Evolutionary conservation across 805 yeast genomes (phyloP).

Genomic region (Wickerhamomyces xylosicus): DNA sequence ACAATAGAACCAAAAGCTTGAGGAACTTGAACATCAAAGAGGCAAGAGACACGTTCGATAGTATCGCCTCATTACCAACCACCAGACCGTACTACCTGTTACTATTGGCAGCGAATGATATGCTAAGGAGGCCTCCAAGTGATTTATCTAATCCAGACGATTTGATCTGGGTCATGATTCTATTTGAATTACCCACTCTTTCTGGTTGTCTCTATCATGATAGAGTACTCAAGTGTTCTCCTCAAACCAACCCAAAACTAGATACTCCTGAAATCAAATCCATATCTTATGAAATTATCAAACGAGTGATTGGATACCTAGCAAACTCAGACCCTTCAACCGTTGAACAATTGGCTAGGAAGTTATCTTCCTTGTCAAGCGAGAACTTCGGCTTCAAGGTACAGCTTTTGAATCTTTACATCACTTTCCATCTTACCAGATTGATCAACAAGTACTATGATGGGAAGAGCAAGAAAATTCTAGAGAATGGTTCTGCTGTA

Average conservation of each 20-base stretch:
- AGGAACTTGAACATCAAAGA: constrained; percentile 42
- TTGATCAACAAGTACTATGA: constrained; percentile 23
- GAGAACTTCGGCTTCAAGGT: constrained; percentile 41
- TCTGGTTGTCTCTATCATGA: constrained; percentile 31
- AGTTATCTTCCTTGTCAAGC: constrained; percentile 39
- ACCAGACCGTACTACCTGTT: constrained; percentile 49
- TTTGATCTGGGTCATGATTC: constrained; percentile 49
- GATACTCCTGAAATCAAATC: constrained; percentile 43
- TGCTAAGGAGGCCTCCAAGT: constrained; percentile 40
- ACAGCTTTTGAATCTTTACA: constrained; percentile 62
- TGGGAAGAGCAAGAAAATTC: background rate
- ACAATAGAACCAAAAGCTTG: constrained; percentile 1
- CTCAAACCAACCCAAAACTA: constrained; percentile 2
- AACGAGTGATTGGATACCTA: constrained; percentile 59
- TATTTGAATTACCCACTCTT: constrained; percentile 61
- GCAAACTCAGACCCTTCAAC: constrained; percentile 34
- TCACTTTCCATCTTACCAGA: constrained; percentile 64
- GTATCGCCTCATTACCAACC: constrained; percentile 44
- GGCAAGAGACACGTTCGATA: constrained; percentile 33
- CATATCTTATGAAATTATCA: constrained; percentile 57
- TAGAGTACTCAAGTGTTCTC: constrained; percentile 2
- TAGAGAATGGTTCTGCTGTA: background rate
- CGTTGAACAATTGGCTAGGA: constrained; percentile 37
- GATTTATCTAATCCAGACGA: constrained; percentile 29
- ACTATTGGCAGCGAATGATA: constrained; percentile 37